A percentile compares a stretch with the other conserved stretches of the same genome.
These are phyloP conservation scores for Populus tomentosa DNA, from an alignment of 441 rosid species.

Conservation along the genomic window DNA sequence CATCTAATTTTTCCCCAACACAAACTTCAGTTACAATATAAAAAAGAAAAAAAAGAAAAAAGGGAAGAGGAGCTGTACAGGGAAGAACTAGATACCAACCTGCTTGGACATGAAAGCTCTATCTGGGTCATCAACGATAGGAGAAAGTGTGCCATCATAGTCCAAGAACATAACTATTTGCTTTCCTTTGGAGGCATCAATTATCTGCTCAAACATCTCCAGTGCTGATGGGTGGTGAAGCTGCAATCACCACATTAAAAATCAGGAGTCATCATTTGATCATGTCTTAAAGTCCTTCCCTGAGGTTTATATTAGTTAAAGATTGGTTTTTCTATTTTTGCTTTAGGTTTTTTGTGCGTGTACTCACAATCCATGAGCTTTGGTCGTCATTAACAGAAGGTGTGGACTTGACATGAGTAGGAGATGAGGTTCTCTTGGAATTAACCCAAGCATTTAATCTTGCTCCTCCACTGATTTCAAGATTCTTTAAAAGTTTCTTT, in stretches of 20 bases:
- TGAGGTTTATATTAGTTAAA: neutral
- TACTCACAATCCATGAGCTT: conserved; percentile 62
- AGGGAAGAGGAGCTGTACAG: neutral
- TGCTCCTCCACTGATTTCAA: conserved; percentile 62
- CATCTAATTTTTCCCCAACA: conserved; percentile 42
- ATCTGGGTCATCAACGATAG: conserved; percentile 87
- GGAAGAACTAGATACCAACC: conserved; percentile 23
- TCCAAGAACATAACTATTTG: conserved; percentile 92
- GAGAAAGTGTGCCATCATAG: conserved; percentile 96
- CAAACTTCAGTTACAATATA: neutral
- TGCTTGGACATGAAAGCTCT: conserved; percentile 87
- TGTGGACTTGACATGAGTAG: conserved; percentile 64
- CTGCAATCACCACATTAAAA: conserved; percentile 26
- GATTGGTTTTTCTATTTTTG: neutral
- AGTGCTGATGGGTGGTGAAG: conserved; percentile 77
- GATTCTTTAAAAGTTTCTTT: conserved; percentile 51
- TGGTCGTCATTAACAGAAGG: conserved; percentile 38
- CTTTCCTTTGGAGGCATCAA: conserved; percentile 66
- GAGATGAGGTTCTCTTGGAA: conserved; percentile 88
- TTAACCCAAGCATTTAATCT: conserved; percentile 79
- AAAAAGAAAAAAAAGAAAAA: neutral
- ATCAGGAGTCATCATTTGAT: neutral
- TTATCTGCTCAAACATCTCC: conserved; percentile 67
- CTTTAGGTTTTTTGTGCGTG: too few relatives aligned
- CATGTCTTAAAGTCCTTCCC: neutral